Evolutionary conservation across 257 asterid genomes (phyloP).

Genomic region (Nicotiana obtusifolia): DNA sequence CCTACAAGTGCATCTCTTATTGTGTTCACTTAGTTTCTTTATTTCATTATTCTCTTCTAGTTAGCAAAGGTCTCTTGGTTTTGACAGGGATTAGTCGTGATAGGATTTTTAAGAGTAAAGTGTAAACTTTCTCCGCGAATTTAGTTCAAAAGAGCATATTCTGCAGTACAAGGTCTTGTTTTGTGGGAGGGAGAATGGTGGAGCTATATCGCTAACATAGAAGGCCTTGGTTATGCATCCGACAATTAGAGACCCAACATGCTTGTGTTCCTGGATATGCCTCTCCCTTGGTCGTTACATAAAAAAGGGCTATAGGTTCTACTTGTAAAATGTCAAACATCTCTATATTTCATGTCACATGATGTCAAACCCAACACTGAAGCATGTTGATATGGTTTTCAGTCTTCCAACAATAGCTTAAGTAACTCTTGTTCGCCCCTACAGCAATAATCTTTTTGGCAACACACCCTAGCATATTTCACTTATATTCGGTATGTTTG

Average conservation of each 20-base stretch:
- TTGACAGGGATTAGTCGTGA: background rate
- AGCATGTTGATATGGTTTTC: too few relatives aligned
- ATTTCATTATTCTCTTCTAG: background rate
- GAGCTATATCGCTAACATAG: background rate
- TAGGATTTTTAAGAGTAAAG: background rate
- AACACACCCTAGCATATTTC: background rate
- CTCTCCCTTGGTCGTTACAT: too few relatives aligned
- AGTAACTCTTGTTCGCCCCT: background rate
- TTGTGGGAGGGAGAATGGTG: background rate
- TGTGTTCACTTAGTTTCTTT: background rate
- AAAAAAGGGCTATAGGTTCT: too few relatives aligned
- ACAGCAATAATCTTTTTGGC: background rate
- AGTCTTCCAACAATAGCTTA: background rate
- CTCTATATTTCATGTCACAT: too few relatives aligned
- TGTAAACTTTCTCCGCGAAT: background rate
- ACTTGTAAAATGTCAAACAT: too few relatives aligned
- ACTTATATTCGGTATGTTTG: background rate
- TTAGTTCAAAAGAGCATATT: background rate
- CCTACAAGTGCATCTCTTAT: background rate
- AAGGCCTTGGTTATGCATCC: background rate
- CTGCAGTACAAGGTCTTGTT: background rate
- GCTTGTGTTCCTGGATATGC: too few relatives aligned
- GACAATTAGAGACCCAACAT: too few relatives aligned
- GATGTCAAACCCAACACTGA: too few relatives aligned
- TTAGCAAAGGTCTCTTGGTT: background rate